Base-by-base conservation (phyloP, 2,329 filamentous ascomycete species). In the Clonostachys chloroleuca region DNA sequence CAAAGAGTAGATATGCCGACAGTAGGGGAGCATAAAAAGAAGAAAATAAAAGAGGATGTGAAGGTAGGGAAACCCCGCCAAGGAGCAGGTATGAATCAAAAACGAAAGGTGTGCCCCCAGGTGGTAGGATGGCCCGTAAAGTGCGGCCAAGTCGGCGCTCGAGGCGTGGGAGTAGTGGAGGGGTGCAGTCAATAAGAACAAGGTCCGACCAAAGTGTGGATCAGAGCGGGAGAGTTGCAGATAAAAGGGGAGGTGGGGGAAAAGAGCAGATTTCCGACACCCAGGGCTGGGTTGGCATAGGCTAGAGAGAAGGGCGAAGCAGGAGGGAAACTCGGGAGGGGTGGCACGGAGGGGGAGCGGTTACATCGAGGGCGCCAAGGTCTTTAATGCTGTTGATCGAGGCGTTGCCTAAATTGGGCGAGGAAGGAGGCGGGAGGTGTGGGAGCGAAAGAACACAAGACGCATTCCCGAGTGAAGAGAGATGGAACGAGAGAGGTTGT, bases 171-270 rank as follows among this genome's bases (percentile, higher is more conserved):
- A 59, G 61, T 58, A 60, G 56, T 59, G 62, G 65, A 67, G 62
- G 64, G 64, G 61, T 63, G 61, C 53, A 51, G 50, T 55, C 52
- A 48, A 55, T 58, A 56, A 56, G 54, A 59, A 57, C 40, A 56
- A 56, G 56, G 60, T 63, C 24, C 24, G 24, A 30, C 55, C 54
- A 59, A 66, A 58, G 60, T 66, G 69, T 69, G 67, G 70, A 69
- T 62, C 66, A 63, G 66, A 66, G 65, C 66, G 64, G 66, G 64
- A 65, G 62, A 69, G 63, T 72, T 70, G 70, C 69, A 72, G 62
- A 61, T 68, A 64, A 64, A 65, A 65, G 64, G 64, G 68, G 60
- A 55, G 58, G 24, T 30, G 24, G 24, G 58, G 50, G 55, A 58
- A 62, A 58, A 61, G 65, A 62, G 54, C 61, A 64, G 54, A 52